phyloP scores from a whole-genome alignment of 108 stramenopile genomes.

The Heterococcus sp. region DNA sequence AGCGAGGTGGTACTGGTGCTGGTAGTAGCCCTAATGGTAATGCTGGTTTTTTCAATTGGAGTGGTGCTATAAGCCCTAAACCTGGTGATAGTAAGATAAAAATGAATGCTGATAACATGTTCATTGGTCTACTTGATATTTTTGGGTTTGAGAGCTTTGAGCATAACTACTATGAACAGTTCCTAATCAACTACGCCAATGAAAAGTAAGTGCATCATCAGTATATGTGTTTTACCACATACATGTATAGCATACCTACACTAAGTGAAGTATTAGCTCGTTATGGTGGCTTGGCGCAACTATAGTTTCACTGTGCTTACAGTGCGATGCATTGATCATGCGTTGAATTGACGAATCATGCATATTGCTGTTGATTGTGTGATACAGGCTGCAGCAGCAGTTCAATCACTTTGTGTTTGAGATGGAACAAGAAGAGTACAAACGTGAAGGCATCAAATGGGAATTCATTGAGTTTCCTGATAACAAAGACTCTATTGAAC shows the following conservation, averaged over 20 bases:
- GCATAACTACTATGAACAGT: constrained; percentile 82
- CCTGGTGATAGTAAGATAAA: not conserved
- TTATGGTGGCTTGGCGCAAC: too few species aligned
- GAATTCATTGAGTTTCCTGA: constrained; percentile 41
- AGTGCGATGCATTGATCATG: too few species aligned
- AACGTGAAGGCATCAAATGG: constrained; percentile 40
- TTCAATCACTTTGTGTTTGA: constrained; percentile 58
- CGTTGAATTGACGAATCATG: too few species aligned
- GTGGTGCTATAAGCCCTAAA: not conserved
- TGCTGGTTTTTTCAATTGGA: constrained; percentile 4
- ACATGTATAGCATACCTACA: too few species aligned
- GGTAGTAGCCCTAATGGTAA: constrained; percentile 6
- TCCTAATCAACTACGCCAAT: constrained; percentile 60
- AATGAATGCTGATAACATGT: constrained; percentile 5
- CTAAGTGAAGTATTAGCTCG: too few species aligned
- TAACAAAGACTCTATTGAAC: constrained; percentile 45
- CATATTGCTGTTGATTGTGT: too few species aligned
- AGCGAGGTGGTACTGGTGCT: constrained; percentile 23
- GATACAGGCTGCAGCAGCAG: constrained; percentile 56
- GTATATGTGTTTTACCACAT: too few species aligned
- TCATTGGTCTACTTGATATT: constrained; percentile 46
- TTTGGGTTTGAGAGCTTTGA: constrained; percentile 52
- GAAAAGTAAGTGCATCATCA: too few species aligned
- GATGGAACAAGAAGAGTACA: constrained; percentile 57
- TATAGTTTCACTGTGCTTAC: too few species aligned